Percentiles rank a stretch among this genome's conserved stretches.
Conservation (phyloP, 2,329 filamentous ascomycete species). For the Epichloe glyceriae region DNA sequence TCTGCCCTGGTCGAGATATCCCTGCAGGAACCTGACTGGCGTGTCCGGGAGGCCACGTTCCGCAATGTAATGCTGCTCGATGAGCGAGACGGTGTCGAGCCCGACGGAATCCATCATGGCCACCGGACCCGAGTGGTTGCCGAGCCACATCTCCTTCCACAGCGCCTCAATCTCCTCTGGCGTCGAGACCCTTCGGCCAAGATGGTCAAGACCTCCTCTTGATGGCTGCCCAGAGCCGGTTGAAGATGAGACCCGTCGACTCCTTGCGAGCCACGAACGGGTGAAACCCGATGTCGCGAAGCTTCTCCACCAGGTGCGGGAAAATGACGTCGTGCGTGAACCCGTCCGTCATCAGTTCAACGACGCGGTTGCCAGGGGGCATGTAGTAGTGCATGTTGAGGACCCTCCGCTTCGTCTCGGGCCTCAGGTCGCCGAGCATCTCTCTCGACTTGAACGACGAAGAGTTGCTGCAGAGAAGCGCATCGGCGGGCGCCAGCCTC, state of each 20-base stretch:
- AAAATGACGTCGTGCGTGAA: constrained; percentile 29
- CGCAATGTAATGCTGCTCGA: constrained; percentile 37
- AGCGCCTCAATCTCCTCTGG: constrained; percentile 37
- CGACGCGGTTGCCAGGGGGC: constrained; percentile 30
- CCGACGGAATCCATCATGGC: constrained; percentile 35
- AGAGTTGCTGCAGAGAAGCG: constrained; percentile 36
- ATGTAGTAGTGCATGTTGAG: constrained; percentile 40
- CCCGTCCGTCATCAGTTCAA: constrained; percentile 41
- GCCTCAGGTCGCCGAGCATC: constrained; percentile 30
- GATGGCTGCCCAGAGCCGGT: constrained; percentile 43
- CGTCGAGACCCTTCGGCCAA: constrained; percentile 34
- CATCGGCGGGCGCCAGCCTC: constrained; percentile 26
- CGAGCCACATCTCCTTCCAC: constrained; percentile 28
- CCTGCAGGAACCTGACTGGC: constrained; percentile 31
- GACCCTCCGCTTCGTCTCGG: constrained; percentile 23
- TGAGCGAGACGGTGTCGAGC: constrained; percentile 38
- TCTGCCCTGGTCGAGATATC: constrained; percentile 32
- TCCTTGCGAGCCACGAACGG: constrained; percentile 31
- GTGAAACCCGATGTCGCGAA: constrained; percentile 25
- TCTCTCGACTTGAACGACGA: constrained; percentile 38
- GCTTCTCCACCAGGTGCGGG: constrained; percentile 28
- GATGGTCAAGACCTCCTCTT: constrained; percentile 38
- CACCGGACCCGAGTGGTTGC: constrained; percentile 8
- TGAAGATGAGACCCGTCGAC: constrained; percentile 41
- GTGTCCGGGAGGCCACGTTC: constrained; percentile 30